Base-by-base conservation (phyloP, 176 grass and related monocot species). In the Rhipidocladum racemiflorum region DNA sequence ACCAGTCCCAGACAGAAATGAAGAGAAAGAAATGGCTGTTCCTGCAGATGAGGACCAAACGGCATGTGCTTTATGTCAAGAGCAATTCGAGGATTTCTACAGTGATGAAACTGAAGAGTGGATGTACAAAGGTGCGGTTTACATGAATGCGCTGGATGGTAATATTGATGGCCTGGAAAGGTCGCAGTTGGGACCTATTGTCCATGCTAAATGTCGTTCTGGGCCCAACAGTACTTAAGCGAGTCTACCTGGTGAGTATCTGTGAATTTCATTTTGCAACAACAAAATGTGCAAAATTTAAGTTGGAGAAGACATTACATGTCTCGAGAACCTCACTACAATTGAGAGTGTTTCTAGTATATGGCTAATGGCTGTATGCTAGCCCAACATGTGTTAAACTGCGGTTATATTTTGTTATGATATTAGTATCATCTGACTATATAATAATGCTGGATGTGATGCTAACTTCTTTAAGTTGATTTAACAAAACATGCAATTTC, bases 51-150 rank as follows among this genome's bases (percentile, higher is more conserved):
- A 99, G 45, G 83, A 99, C 57, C 97, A 99, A 84, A 96, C 83
- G 15, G 34, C 51, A 60, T 99, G 97, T 91, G 97, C 93, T 80
- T 82, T 99, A 80, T 99, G 97, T 83, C 91, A 90, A 76, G 97
- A 99, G 77, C 62, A 68, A 61, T 99, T 99, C 85, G 97, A 96
- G 82, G 93, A 99, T 84, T 99, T 96, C 44, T 99, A 99, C 80
- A 96, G 97, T 44, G 93, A 99, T 83, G 97, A 96, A 81, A 96
- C 61, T 68, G 97, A 99, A 77, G 97, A 99, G 68, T 99, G 97
- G 97, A 96, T 99, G 93, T 99, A 99, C 77, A 93, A 85, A 86
- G 97, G 97, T 66, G 91, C 97, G 70, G 85, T 99, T 20, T 99
- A 99, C 89, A 90, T 96, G 91, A 95, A 95, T 85, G 87, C 72